phyloP scores from a whole-genome alignment of 331 rosid genomes.

The Erythrophleum ivorense region DNA sequence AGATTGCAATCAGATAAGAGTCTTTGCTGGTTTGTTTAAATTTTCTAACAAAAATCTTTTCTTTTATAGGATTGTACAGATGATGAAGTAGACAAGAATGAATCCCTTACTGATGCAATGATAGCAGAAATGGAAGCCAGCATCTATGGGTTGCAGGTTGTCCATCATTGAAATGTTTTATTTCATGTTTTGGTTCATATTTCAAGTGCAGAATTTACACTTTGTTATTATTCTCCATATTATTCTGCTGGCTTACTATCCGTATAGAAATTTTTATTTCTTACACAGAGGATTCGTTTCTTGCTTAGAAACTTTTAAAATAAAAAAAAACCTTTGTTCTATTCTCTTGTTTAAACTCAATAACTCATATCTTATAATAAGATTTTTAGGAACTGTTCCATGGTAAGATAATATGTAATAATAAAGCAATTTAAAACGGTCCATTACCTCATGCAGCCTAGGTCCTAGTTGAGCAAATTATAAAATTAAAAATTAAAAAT shows the following conservation, averaged over 20 bases:
- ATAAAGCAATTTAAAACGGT: constrained; percentile 26
- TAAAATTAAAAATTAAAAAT: not conserved
- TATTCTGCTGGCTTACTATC: constrained; percentile 25
- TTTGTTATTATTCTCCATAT: not conserved
- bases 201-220: constrained; percentile 29
- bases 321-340: not conserved
- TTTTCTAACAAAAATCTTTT: constrained; percentile 35
- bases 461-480: constrained; percentile 17
- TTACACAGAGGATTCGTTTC: constrained; percentile 18
- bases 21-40: constrained; percentile 27
- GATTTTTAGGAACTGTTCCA: not conserved
- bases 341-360: constrained; percentile 13
- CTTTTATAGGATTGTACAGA: constrained; percentile 60
- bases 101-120: constrained; percentile 66
- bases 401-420: constrained; percentile 9
- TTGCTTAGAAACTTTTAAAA: constrained; percentile 4
- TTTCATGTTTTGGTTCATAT: constrained; percentile 29
- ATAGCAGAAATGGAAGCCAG: constrained; percentile 86
- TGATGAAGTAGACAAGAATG: constrained; percentile 48
- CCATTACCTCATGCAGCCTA: not conserved
- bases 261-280: not conserved
- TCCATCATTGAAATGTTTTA: constrained; percentile 40
- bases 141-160: constrained; percentile 84
- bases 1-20: constrained; percentile 36
- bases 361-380: not conserved